Evolutionary conservation across 768 basidiomycete species (phyloP).

Genomic region (Coprinopsis strossmayeri): DNA sequence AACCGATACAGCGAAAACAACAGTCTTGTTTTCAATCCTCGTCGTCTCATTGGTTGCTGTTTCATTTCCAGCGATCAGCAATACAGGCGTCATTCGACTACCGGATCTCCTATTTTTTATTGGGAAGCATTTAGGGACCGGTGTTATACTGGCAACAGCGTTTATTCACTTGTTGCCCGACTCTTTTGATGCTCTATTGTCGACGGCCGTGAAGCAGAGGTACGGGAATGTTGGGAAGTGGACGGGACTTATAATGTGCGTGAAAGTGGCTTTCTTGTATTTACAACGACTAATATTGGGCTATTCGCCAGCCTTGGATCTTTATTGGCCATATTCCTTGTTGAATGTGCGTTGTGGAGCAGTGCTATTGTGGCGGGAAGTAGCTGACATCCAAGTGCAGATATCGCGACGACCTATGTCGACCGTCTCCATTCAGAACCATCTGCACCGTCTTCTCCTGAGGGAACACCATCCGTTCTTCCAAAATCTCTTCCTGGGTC

Average conservation of each 20-base stretch:
- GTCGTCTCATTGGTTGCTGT: constrained; percentile 64
- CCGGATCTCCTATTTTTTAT: constrained; percentile 71
- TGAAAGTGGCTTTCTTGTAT: constrained; percentile 8
- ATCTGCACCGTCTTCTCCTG: constrained; percentile 38
- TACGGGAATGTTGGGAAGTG: constrained; percentile 47
- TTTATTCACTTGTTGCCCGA: constrained; percentile 63
- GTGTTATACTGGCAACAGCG: constrained; percentile 76
- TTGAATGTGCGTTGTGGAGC: constrained; percentile 71
- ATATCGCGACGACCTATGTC: constrained; percentile 70
- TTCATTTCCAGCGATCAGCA: constrained; percentile 65
- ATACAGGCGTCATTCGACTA: constrained; percentile 47
- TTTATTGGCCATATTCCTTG: constrained; percentile 63
- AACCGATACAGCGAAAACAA: not conserved
- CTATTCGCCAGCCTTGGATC: constrained; percentile 46
- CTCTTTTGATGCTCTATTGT: constrained; percentile 37
- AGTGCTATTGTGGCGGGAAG: not conserved
- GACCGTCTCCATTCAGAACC: constrained; percentile 60
- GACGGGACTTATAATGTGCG: constrained; percentile 72
- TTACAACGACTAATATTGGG: constrained; percentile 1
- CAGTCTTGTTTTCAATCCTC: constrained; percentile 48
- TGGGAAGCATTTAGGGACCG: constrained; percentile 85
- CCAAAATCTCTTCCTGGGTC: constrained; percentile 13
- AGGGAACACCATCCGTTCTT: constrained; percentile 14
- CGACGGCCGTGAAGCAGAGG: constrained; percentile 34
- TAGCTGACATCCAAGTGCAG: constrained; percentile 28